A percentile compares a stretch with the other conserved stretches of the same genome.
phyloP scores from a whole-genome alignment of 1,139 yeast genomes.

The Yamadazyma jaroonii region DNA sequence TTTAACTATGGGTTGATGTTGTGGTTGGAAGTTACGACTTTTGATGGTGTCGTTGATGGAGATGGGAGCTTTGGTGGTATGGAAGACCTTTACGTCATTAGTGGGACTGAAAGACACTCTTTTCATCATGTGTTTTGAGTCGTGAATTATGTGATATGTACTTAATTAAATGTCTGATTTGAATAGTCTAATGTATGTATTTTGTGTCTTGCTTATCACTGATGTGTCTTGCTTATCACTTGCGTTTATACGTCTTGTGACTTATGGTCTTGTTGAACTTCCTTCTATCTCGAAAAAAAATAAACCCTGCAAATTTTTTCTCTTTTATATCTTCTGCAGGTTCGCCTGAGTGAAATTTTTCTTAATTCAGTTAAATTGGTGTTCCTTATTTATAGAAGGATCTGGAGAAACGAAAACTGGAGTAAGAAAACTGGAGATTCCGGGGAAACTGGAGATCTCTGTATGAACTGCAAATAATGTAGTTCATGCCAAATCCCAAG shows the following conservation, averaged over 20 bases:
- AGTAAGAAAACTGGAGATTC: too few relatives aligned
- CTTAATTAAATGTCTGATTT: too few relatives aligned
- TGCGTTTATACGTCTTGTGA: too few relatives aligned
- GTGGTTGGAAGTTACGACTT: slow-evolving; percentile 10
- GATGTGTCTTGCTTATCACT: too few relatives aligned
- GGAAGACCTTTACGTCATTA: slow-evolving; percentile 1
- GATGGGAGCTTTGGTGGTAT: background rate
- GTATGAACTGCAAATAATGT: too few relatives aligned
- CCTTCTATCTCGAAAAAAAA: background rate
- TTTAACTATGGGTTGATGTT: slow-evolving; percentile 5
- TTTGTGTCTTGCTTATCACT: too few relatives aligned
- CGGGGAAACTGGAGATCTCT: too few relatives aligned
- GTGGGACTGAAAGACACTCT: background rate
- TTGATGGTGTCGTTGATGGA: slow-evolving; percentile 7
- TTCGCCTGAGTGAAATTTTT: slow-evolving; percentile 11
- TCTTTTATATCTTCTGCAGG: background rate
- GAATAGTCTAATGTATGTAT: too few relatives aligned
- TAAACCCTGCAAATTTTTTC: too few relatives aligned
- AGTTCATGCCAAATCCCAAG: slow-evolving; percentile 9
- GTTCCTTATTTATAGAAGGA: slow-evolving; percentile 11
- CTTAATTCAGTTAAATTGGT: background rate
- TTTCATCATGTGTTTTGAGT: too few relatives aligned
- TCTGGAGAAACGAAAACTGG: slow-evolving; percentile 1
- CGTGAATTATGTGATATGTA: too few relatives aligned
- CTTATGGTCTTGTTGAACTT: too few relatives aligned